Percentiles rank a stretch among this genome's conserved stretches.
Evolutionary conservation across 2,329 filamentous ascomycete genomes (phyloP).

Genomic region (Cladosporium sp.): DNA sequence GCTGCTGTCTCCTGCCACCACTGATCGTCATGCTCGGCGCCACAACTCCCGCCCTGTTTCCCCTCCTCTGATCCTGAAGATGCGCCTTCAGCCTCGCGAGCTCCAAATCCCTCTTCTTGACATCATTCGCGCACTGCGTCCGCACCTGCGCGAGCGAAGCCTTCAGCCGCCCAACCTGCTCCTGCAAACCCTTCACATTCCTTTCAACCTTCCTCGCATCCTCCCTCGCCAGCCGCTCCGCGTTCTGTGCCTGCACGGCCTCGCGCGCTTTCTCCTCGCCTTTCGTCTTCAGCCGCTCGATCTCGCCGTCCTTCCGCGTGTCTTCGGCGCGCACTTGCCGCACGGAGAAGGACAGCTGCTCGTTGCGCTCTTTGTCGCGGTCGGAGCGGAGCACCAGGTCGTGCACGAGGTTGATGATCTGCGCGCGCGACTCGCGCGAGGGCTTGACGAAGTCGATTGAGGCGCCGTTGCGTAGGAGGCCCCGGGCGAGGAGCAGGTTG

Average conservation of each 20-base stretch:
- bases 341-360: conserved; percentile 72
- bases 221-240: conserved; percentile 68
- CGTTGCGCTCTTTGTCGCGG: conserved; percentile 85
- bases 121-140: conserved; percentile 80
- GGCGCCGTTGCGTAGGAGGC: conserved; percentile 57
- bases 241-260: conserved; percentile 67
- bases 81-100: conserved; percentile 85
- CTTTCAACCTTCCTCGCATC: conserved; percentile 75
- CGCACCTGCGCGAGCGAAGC: conserved; percentile 75
- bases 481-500: conserved; percentile 58
- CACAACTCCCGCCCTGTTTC: conserved; percentile 40
- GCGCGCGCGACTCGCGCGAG: conserved; percentile 66
- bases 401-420: conserved; percentile 88
- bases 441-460: conserved; percentile 73
- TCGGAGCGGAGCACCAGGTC: conserved; percentile 87
- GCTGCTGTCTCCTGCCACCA: conserved; percentile 44
- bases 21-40: conserved; percentile 45
- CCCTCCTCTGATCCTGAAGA: conserved; percentile 57
- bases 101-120: conserved; percentile 83
- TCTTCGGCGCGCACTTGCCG: conserved; percentile 69
- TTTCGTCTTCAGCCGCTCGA: conserved; percentile 41
- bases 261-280: conserved; percentile 56
- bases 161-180: conserved; percentile 75
- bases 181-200: conserved; percentile 67
- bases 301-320: conserved; percentile 61